Evolutionary conservation across 2,329 filamentous ascomycete species (phyloP).

Genomic region (Lomentospora prolificans): DNA sequence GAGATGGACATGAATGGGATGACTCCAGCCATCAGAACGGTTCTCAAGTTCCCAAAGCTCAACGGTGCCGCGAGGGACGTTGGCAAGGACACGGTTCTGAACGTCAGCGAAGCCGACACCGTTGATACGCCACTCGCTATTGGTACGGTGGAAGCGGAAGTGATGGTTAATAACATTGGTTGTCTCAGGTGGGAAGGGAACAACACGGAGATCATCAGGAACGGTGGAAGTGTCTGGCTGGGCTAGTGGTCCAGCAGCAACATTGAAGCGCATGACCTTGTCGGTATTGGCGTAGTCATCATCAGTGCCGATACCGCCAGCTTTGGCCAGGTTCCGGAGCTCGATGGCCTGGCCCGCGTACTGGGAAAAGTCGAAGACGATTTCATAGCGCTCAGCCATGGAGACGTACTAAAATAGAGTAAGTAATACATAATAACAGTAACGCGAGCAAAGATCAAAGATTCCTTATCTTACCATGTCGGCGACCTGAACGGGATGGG

Average conservation of each 20-base stretch:
- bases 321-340: slow-evolving; percentile 18
- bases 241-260: slow-evolving; percentile 21
- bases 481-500: slow-evolving; percentile 29
- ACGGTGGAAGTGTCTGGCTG: slow-evolving; percentile 26
- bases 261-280: slow-evolving; percentile 42
- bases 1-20: slow-evolving; percentile 48
- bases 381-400: slow-evolving; percentile 49
- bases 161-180: slow-evolving; percentile 27
- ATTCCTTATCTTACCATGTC: slow-evolving; percentile 24
- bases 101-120: slow-evolving; percentile 36
- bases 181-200: slow-evolving; percentile 25
- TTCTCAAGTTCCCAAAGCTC: slow-evolving; percentile 43
- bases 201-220: slow-evolving; percentile 22
- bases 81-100: slow-evolving; percentile 37
- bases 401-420: slow-evolving; percentile 25
- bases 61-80: slow-evolving; percentile 33
- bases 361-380: slow-evolving; percentile 44
- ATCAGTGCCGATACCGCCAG: slow-evolving; percentile 27
- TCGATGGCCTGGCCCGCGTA: slow-evolving; percentile 38
- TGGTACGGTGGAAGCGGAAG: slow-evolving; percentile 34
- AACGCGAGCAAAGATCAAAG: too few species aligned
- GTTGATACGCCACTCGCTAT: slow-evolving; percentile 41
- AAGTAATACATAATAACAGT: too few species aligned
- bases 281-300: slow-evolving; percentile 41
- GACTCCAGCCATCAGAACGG: slow-evolving; percentile 36